These are phyloP conservation scores for Glebionis coronaria DNA, from an alignment of 129 eudicot species.

Conservation along the genomic window DNA sequence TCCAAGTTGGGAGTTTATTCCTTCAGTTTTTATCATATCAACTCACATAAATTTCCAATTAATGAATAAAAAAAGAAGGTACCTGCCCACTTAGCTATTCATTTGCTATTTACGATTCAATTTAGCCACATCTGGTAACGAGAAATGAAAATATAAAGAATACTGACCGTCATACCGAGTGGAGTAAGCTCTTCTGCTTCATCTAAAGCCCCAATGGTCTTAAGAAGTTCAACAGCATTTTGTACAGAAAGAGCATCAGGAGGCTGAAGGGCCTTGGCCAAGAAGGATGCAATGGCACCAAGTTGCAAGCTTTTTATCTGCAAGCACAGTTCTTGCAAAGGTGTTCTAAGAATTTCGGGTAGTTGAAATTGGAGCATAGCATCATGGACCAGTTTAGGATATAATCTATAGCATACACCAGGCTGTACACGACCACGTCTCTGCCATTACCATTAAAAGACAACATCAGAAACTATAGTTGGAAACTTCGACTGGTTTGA, in stretches of 20 bases:
- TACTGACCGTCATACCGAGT: conserved; percentile 50
- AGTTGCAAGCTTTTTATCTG: conserved; percentile 91
- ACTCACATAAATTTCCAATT: too few species aligned
- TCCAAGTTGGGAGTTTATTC: too few species aligned
- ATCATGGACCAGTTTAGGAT: conserved; percentile 82
- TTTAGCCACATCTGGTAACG: neutral
- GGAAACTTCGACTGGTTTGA: neutral
- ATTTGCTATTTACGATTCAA: neutral
- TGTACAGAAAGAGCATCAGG: conserved; percentile 89
- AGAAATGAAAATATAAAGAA: neutral
- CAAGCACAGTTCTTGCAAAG: conserved; percentile 88
- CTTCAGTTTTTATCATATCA: too few species aligned
- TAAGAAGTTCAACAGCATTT: conserved; percentile 93
- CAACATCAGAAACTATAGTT: conserved; percentile 8
- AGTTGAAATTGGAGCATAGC: conserved; percentile 88
- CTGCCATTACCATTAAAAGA: conserved; percentile 43
- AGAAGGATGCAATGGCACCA: conserved; percentile 65
- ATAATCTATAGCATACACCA: conserved; percentile 83
- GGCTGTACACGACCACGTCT: conserved; percentile 99
- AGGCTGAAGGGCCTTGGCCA: conserved; percentile 90
- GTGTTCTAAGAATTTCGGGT: conserved; percentile 96
- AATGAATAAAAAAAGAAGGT: too few species aligned
- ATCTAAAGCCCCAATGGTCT: conserved; percentile 91
- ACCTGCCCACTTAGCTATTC: too few species aligned
- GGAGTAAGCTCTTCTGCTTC: conserved; percentile 93